These are phyloP conservation scores for Cercospora brassicicola DNA, from an alignment of 2,329 filamentous ascomycete genomes.

Conservation along the genomic window DNA sequence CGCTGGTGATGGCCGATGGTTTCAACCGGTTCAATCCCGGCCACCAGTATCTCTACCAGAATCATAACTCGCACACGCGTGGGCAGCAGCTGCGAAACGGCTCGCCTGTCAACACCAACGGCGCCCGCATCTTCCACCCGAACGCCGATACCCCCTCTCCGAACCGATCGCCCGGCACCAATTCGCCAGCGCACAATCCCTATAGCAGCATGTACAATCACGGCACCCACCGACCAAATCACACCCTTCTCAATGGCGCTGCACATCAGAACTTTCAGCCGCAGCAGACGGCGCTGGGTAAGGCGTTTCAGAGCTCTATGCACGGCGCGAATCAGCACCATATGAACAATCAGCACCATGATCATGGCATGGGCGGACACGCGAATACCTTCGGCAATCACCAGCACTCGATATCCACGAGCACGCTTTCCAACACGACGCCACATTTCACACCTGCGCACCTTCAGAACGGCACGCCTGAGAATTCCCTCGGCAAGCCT, in stretches of 20 bases:
- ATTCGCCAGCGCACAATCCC: conserved; percentile 59
- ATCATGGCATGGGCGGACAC: conserved; percentile 55
- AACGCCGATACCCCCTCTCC: conserved; percentile 57
- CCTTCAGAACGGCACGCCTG: conserved; percentile 61
- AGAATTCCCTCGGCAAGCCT: conserved; percentile 54
- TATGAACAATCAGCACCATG: conserved; percentile 47
- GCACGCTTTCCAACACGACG: conserved; percentile 64
- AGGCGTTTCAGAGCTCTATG: conserved; percentile 66
- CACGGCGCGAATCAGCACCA: conserved; percentile 46
- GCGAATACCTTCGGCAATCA: conserved; percentile 60
- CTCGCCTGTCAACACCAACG: conserved; percentile 46
- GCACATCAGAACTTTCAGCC: conserved; percentile 56
- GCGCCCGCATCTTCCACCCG: conserved; percentile 46
- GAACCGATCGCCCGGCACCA: conserved; percentile 57
- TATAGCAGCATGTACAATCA: conserved; percentile 75
- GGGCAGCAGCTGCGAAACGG: conserved; percentile 49
- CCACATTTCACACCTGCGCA: conserved; percentile 62
- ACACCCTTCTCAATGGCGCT: conserved; percentile 72
- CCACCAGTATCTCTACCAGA: conserved; percentile 57
- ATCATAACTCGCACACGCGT: conserved; percentile 50
- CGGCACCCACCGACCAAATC: conserved; percentile 64
- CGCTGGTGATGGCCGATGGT: conserved; percentile 68
- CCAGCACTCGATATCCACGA: conserved; percentile 60
- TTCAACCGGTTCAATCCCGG: conserved; percentile 62
- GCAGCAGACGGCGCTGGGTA: conserved; percentile 61